Percentiles rank a stretch among this genome's conserved stretches.
Conservation (phyloP, 306 rosid species). For the Inga oerstediana region DNA sequence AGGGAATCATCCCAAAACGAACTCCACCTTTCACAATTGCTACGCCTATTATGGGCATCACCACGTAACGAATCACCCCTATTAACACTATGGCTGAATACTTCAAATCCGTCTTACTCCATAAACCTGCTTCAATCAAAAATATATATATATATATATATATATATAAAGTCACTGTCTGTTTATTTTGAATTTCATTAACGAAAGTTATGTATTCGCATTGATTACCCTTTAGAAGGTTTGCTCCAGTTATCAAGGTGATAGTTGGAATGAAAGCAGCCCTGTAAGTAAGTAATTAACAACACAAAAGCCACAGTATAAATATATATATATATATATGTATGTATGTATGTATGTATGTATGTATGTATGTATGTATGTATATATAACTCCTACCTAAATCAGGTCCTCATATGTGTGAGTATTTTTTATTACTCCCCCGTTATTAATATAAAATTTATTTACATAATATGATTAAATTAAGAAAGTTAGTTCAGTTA, state of each 20-base stretch:
- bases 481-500: no score
- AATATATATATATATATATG: no score
- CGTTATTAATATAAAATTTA: no score
- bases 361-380: no score
- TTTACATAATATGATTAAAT: no score
- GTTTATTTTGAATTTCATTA: neutral
- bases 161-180: neutral
- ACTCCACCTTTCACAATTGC: slow-evolving; percentile 46
- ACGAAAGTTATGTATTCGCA: neutral
- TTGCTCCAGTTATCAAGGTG: slow-evolving; percentile 60
- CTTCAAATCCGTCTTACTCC: slow-evolving; percentile 42
- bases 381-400: no score
- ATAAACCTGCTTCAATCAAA: neutral
- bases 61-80: slow-evolving; percentile 43
- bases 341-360: no score
- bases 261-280: slow-evolving; percentile 56
- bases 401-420: neutral
- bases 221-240: slow-evolving; percentile 53
- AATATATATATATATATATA: neutral
- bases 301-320: neutral
- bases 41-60: slow-evolving; percentile 50
- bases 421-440: no score
- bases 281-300: slow-evolving; percentile 25
- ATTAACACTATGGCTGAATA: slow-evolving; percentile 37
- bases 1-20: slow-evolving; percentile 40